Conservation (phyloP, 768 basidiomycete genomes). For the Termitomyces sp. region DNA sequence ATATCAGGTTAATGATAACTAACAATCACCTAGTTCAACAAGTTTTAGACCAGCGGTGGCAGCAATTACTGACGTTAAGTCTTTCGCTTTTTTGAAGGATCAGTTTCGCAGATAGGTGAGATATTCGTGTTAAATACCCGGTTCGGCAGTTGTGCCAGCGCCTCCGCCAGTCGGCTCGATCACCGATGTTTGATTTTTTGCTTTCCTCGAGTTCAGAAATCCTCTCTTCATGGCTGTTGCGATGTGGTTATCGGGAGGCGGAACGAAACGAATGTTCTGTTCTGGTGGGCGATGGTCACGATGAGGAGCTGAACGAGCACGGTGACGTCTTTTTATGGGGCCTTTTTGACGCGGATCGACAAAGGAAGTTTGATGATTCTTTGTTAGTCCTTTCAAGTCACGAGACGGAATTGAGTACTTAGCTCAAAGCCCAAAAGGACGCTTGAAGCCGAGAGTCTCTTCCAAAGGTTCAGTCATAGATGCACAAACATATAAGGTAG, state of each 20-base stretch:
- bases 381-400: not conserved
- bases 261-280: not conserved
- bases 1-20: not conserved
- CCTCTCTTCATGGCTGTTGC: not conserved
- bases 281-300: not conserved
- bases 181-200: not conserved
- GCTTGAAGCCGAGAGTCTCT: no score
- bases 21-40: not conserved
- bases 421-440: no score
- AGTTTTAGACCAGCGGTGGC: not conserved
- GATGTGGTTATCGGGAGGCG: not conserved
- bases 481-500: no score
- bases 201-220: not conserved
- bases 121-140: not conserved
- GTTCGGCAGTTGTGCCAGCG: not conserved
- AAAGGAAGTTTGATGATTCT: not conserved
- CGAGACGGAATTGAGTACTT: not conserved
- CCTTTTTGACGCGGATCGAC: not conserved
- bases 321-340: no score
- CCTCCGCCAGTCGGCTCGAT: fast-evolving
- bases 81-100: not conserved
- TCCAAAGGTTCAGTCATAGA: no score
- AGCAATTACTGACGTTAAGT: not conserved
- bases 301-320: not conserved
- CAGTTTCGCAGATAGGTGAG: not conserved